Evolutionary conservation across 805 yeast genomes (phyloP).

Genomic region (Wickerhamiella parazyma): DNA sequence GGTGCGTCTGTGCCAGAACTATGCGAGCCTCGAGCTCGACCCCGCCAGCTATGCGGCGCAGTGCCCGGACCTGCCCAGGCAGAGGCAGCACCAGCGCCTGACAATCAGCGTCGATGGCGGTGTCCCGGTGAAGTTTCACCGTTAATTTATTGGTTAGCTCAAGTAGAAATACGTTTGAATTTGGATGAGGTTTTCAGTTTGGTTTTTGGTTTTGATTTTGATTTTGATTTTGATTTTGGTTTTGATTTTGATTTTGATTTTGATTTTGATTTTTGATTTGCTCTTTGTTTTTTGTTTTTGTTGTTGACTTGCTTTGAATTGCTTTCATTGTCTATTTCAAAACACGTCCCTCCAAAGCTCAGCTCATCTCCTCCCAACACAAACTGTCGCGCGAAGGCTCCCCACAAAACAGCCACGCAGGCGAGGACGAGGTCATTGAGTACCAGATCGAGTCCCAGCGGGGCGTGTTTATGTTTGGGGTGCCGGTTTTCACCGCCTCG

Average conservation of each 20-base stretch:
- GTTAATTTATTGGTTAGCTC: conserved; percentile 1
- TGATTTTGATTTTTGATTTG: no score
- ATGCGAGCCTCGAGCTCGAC: conserved; percentile 25
- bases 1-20: conserved; percentile 12
- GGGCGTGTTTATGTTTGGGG: conserved; percentile 29
- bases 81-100: conserved; percentile 8
- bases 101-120: conserved; percentile 9
- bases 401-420: not conserved
- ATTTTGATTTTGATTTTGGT: no score
- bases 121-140: conserved; percentile 3
- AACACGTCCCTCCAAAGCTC: no score
- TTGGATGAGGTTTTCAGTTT: no score
- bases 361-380: not conserved
- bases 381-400: not conserved
- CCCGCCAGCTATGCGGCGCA: conserved; percentile 21
- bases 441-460: conserved; percentile 31
- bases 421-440: conserved; percentile 13
- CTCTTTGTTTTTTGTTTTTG: no score
- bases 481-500: conserved; percentile 26
- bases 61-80: conserved; percentile 1
- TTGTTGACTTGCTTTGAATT: no score
- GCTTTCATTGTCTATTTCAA: no score
- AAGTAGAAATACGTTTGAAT: no score
- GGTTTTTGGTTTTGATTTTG: no score
- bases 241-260: no score